Percentiles rank a stretch among this genome's conserved stretches.
These are phyloP conservation scores for Spathaspora arborariae DNA, from an alignment of 805 yeast genomes.

Conservation along the genomic window DNA sequence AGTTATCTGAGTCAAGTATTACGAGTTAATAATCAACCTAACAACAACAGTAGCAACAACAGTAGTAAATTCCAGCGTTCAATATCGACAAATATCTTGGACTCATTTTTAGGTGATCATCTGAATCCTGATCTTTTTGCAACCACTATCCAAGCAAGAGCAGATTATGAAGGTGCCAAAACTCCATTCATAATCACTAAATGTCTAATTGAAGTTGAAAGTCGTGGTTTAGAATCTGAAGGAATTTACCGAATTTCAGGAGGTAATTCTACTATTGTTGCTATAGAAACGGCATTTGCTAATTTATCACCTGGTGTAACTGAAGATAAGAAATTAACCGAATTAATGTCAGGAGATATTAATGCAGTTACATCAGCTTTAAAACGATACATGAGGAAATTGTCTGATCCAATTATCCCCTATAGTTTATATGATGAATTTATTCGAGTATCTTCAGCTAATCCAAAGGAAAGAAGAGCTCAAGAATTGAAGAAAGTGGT, in stretches of 20 bases:
- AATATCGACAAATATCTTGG: constrained; percentile 45
- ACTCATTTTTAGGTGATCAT: constrained; percentile 21
- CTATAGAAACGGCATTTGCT: constrained; percentile 40
- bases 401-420: constrained; percentile 83
- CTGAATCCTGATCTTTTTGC: constrained; percentile 33
- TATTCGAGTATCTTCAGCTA: constrained; percentile 47
- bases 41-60: not conserved
- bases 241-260: constrained; percentile 93
- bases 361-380: constrained; percentile 84
- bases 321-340: constrained; percentile 35
- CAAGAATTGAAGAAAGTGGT: constrained; percentile 45
- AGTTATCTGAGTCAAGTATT: constrained; percentile 9
- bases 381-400: constrained; percentile 78
- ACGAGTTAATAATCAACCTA: constrained; percentile 4
- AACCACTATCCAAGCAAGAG: constrained; percentile 60
- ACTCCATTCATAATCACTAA: constrained; percentile 71
- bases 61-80: constrained; percentile 35
- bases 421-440: constrained; percentile 63
- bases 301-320: constrained; percentile 19
- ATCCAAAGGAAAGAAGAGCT: constrained; percentile 22
- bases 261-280: constrained; percentile 61
- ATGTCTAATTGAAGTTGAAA: constrained; percentile 76
- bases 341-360: constrained; percentile 58
- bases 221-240: constrained; percentile 69
- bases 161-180: constrained; percentile 53